Evolutionary conservation across 495 filamentous ascomycete genomes (phyloP), one percentile per base, ranked within the genome.

Genomic region (Talaromyces nanjingensis): DNA sequence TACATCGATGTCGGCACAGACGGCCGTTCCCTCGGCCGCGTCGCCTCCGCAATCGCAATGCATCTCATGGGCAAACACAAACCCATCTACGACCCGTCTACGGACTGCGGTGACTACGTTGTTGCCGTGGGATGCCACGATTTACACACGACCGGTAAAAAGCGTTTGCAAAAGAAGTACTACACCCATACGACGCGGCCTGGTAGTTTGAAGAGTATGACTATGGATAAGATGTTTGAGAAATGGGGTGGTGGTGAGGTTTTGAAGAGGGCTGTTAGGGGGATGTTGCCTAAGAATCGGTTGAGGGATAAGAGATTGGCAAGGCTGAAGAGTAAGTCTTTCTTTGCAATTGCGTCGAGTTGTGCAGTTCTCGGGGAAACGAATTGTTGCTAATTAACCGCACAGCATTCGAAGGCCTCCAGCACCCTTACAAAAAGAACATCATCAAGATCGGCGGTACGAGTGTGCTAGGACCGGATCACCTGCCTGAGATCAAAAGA

Each of bases 31-130:
- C 88, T 98, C 29, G 94, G 94, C 62, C 92, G 94, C 16, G 83
- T 99, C 33, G 94, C 94, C 60, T 91, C 90, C 55, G 88, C 87
- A 63, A 98, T 99, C 75, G 93, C 94, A 68, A 83, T 89, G 65
- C 81, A 89, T 64, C 87, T 99, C 25, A 98, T 98, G 94, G 94
- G 94, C 76, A 99, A 99, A 83, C 88, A 98, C 83, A 99, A 99
- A 77, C 94, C 94, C 14, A 98, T 96, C 79, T 98, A 87, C 78
- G 91, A 98, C 75, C 96, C 91, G 20, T 85, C 88, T 64, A 96
- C 94, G 62, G 94, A 98, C 83, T 98, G 96, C 83, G 94, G 94
- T 64, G 94, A 98, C 86, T 98, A 98, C 75, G 93, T 98, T 5
- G 94, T 98, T 0, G 93, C 93, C 6, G 89, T 89, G 33, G 87